These are phyloP conservation scores for Penicillium sp. DNA, from an alignment of 2,329 filamentous ascomycete species.

Conservation along the genomic window DNA sequence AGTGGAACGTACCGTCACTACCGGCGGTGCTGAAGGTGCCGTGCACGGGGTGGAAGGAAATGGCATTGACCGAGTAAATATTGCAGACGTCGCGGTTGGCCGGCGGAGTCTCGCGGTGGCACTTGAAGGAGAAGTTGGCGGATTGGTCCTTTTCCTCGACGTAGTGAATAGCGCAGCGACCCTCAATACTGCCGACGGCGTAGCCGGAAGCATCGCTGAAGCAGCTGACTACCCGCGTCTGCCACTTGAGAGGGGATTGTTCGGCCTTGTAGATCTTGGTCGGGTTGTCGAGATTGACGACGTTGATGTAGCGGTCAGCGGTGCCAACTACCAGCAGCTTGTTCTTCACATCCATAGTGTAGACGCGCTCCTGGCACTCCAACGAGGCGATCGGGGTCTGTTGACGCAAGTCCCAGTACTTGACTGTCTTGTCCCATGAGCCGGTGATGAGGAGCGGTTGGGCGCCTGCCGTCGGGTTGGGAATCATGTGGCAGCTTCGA, in stretches of 20 bases:
- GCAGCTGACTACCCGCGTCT: conserved; percentile 91
- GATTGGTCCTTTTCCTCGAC: conserved; percentile 90
- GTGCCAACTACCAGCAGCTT: conserved; percentile 87
- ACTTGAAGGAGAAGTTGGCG: conserved; percentile 98
- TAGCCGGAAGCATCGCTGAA: conserved; percentile 89
- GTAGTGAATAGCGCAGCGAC: conserved; percentile 95
- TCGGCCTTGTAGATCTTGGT: conserved; percentile 92
- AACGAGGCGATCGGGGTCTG: conserved; percentile 44
- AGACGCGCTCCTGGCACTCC: conserved; percentile 54
- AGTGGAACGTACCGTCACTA: conserved; percentile 80
- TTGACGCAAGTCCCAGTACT: conserved; percentile 54
- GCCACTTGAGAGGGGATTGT: conserved; percentile 95
- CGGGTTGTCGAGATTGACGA: conserved; percentile 84
- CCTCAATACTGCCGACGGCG: conserved; percentile 93
- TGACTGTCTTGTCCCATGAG: conserved; percentile 55
- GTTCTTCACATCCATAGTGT: conserved; percentile 85
- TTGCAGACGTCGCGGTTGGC: conserved; percentile 65
- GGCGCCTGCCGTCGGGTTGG: conserved; percentile 48
- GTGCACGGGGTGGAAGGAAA: conserved; percentile 93
- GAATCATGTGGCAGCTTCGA: conserved; percentile 70
- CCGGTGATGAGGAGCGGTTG: conserved; percentile 84
- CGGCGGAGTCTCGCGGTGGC: conserved; percentile 76
- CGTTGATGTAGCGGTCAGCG: conserved; percentile 92
- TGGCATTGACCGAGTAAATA: conserved; percentile 93
- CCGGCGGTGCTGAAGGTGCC: conserved; percentile 98